Base-by-base conservation (phyloP, 1,284 basidiomycete species). In the Ustilago loliicola region DNA sequence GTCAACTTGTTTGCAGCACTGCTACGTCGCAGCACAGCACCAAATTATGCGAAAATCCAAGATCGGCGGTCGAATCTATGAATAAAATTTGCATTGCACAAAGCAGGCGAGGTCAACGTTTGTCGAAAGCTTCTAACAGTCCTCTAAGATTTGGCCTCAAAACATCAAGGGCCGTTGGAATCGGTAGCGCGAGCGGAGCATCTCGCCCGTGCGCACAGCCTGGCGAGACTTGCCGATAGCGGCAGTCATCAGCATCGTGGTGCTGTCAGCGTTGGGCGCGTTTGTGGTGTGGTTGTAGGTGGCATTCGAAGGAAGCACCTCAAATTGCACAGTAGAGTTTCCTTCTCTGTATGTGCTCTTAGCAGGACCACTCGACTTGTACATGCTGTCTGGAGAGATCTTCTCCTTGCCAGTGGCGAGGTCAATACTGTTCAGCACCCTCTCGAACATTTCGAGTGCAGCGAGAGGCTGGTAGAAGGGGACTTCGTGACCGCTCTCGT, bases 391-490 rank as follows among this genome's bases (percentile, higher is more conserved):
- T n/a, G 21, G 9, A 3, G 59, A 15, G 47, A 72, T 59, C 52
- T 59, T 64, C 11, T 47, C 45, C 23, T 63, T 53, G 5, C 80
- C 80, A 0, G 78, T 80, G 2, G 78, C 80, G 4, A 81, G 60
- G 45, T 81, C 78, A 10, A 47, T 60, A n/a, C 68, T 40, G 36
- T 62, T 60, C 25, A 82, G 48, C 9, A 77, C 68, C 13, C 81
- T 61, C 19, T 79, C 54, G 10, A 81, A 72, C 51, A 82, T 53
- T 32, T 74, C 71, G 8, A 81, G 60, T 10, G 79, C 48, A 11
- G 77, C 74, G 3, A 68, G 29, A 17, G 79, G 79, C 68, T 80
- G 79, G 52, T 82, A 82, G 69, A 81, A 82, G 0, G 81, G 77
- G 2, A 81, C 72, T 38, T 81, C 77, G 61, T 81, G 81, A 2